Evolutionary conservation across 2,329 filamentous ascomycete genomes (phyloP).

Genomic region (Aspergillus ruber): DNA sequence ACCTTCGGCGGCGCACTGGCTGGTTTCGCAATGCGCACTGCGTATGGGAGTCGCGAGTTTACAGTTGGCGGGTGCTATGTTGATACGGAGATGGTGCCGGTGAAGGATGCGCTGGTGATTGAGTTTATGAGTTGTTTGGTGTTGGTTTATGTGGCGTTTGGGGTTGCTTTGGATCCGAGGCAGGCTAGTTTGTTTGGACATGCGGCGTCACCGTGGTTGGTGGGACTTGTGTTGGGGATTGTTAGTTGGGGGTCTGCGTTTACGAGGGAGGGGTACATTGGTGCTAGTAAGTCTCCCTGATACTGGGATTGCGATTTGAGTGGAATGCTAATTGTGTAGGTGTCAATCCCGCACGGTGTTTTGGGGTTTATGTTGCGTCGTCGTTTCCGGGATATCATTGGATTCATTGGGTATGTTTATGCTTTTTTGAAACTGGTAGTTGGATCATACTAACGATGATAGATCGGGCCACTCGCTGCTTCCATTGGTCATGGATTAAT

Average conservation of each 20-base stretch:
- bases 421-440: no score
- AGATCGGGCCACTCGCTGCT: constrained; percentile 25
- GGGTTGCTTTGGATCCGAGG: constrained; percentile 49
- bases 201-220: constrained; percentile 44
- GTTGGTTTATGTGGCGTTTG: constrained; percentile 46
- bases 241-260: constrained; percentile 34
- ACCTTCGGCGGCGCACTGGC: constrained; percentile 37
- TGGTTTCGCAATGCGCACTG: constrained; percentile 30
- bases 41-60: constrained; percentile 21
- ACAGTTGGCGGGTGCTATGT: constrained; percentile 35
- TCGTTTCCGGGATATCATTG: constrained; percentile 31
- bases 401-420: constrained; percentile 23
- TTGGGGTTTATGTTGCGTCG: constrained; percentile 40
- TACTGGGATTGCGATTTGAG: constrained; percentile 1
- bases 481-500: constrained; percentile 25
- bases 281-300: constrained; percentile 22
- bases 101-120: constrained; percentile 40
- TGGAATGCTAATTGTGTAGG: constrained; percentile 8
- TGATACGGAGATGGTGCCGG: constrained; percentile 28
- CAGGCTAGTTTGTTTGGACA: constrained; percentile 46
- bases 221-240: constrained; percentile 37
- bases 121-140: constrained; percentile 45
- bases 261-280: constrained; percentile 36
- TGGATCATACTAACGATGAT: neutral
- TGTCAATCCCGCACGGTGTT: constrained; percentile 42